These are phyloP conservation scores for Limnanthes douglasii DNA, from an alignment of 345 rosid species.

Conservation along the genomic window DNA sequence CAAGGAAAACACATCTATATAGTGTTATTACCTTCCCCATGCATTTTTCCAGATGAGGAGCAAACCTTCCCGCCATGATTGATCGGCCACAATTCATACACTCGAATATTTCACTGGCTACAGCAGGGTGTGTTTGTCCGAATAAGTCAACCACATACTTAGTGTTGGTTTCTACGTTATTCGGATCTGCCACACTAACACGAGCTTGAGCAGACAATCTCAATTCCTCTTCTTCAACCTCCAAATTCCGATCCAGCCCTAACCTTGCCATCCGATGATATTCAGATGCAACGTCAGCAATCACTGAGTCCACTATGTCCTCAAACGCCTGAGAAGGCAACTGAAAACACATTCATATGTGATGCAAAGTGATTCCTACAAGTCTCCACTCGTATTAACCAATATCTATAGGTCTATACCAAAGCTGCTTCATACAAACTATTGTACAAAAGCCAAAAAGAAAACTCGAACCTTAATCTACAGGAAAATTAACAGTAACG, in stretches of 20 bases:
- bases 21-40: slow-evolving; percentile 98
- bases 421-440: no score
- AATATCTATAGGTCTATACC: no score
- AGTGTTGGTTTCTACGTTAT: slow-evolving; percentile 49
- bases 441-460: no score
- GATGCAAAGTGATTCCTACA: no score
- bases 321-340: slow-evolving; percentile 46
- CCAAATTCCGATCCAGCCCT: slow-evolving; percentile 76
- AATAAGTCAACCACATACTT: slow-evolving; percentile 82
- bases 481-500: slow-evolving; percentile 2
- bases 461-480: no score
- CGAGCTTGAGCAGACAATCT: slow-evolving; percentile 76
- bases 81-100: slow-evolving; percentile 93
- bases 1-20: no score
- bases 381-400: no score
- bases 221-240: slow-evolving; percentile 77
- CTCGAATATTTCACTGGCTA: slow-evolving; percentile 70
- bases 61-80: slow-evolving; percentile 82
- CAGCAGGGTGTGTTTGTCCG: slow-evolving; percentile 77
- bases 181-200: slow-evolving; percentile 57
- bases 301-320: slow-evolving; percentile 71
- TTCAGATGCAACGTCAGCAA: slow-evolving; percentile 93
- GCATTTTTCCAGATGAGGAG: slow-evolving; percentile 95
- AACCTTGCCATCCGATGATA: slow-evolving; percentile 71
- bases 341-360: no score